Evolutionary conservation across 768 basidiomycete genomes (phyloP).

Genomic region (Leccinum imitatum): DNA sequence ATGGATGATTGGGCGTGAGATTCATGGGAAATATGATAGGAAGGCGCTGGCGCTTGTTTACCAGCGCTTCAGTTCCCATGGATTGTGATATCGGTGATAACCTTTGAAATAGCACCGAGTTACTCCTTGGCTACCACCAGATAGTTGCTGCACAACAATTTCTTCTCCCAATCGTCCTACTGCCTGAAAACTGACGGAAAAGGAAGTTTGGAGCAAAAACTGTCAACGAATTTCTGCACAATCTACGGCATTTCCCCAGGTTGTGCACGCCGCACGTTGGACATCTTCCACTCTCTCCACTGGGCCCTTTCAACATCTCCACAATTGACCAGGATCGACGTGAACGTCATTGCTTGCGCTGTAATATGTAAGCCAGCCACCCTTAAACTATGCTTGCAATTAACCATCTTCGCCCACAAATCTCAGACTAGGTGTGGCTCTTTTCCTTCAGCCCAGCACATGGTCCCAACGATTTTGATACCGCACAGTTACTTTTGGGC

Average conservation of each 20-base stretch:
- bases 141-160: no score
- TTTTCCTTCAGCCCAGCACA: not conserved
- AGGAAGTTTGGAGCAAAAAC: conserved; percentile 18
- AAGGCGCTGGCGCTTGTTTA: conserved; percentile 2
- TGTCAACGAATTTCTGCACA: conserved; percentile 14
- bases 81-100: not conserved
- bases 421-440: not conserved
- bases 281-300: not conserved
- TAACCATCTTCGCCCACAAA: not conserved
- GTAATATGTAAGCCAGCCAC: not conserved
- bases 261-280: not conserved
- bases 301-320: not conserved
- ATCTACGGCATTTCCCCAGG: conserved; percentile 11
- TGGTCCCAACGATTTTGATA: not conserved
- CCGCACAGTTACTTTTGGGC: not conserved
- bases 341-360: not conserved
- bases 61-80: conserved; percentile 14
- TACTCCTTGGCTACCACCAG: not conserved
- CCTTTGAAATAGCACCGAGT: not conserved
- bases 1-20: not conserved
- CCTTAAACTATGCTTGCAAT: not conserved
- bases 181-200: conserved; percentile 7
- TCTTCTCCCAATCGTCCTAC: not conserved
- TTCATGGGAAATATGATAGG: conserved; percentile 4
- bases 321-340: not conserved